Conservation (phyloP, 768 basidiomycete genomes). For the Lactarius akahatsu region DNA sequence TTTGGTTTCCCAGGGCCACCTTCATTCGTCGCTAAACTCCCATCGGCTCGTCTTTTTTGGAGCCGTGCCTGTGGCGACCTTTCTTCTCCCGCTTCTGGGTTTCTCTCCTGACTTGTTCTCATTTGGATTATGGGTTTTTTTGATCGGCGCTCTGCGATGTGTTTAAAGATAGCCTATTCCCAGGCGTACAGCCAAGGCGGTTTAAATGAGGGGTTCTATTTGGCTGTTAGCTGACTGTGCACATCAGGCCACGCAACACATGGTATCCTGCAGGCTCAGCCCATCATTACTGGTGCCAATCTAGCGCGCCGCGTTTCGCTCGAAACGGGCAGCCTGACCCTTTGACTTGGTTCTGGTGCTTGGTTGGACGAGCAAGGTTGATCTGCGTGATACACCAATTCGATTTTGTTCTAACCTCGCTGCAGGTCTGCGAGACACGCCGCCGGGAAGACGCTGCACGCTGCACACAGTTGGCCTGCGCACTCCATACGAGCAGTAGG, state of each 20-base stretch:
- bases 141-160: constrained; percentile 4
- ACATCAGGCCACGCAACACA: constrained; percentile 15
- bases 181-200: neutral
- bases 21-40: constrained; percentile 1
- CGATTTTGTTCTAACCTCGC: neutral
- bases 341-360: constrained; percentile 9
- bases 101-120: neutral
- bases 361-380: neutral
- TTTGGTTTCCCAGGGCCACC: constrained; percentile 12
- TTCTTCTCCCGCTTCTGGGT: neutral
- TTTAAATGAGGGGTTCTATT: constrained; percentile 4
- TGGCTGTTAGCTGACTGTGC: neutral
- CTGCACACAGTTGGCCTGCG: neutral
- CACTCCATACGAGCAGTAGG: neutral
- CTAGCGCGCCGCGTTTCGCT: constrained; percentile 5
- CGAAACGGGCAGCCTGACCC: constrained; percentile 10
- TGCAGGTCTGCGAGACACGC: constrained; percentile 6
- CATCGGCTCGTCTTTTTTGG: neutral
- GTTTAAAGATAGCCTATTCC: neutral
- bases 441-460: neutral
- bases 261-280: constrained; percentile 20
- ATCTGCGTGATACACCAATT: constrained; percentile 3
- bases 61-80: neutral
- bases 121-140: neutral
- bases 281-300: constrained; percentile 5